Evolutionary conservation across 2,329 filamentous ascomycete genomes (phyloP), one percentile per base, ranked within the genome.

Genomic region (Macrophomina phaseolina): DNA sequence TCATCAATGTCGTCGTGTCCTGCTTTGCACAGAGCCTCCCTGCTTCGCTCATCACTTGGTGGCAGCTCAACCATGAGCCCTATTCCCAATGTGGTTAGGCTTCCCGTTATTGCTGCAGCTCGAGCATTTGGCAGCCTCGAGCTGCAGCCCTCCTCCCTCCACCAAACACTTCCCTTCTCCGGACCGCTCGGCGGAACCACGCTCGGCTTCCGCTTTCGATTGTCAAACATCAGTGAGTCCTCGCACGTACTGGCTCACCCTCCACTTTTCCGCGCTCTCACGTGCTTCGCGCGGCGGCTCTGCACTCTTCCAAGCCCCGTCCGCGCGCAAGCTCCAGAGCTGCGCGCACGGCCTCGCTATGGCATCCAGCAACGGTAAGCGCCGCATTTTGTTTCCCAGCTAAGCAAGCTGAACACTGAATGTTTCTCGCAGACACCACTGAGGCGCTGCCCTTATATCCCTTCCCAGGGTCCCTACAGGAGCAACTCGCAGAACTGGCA

Each of bases 41-140:
- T 5, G 5, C 42, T 2, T 14, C 5, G 42, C 8, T 5, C 48
- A 14, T 30, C 18, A 5, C 48, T 18, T 18, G 18, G 38, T 48
- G 40, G 56, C 23, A 40, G 56, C 23, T 60, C 56, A 34, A 40
- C 56, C 40, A 18, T 48, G 23, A 12, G 30, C 56, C 18, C 18
- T 23, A 12, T 40, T 46, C 56, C 56, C 16, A 46, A 61, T 34
- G 40, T 16, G 56, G 56, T 30, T 61, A 61, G 56, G 40, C 56
- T 61, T 45, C 40, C 56, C 56, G 56, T 23, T 38, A 38, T 23
- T 23, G 23, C 23, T 28, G 53, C 53, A 56, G 38, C 38, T 23
- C 18, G 38, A 58, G 40, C 56, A 61, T 60, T n/a, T 61, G 56
- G 56, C 56, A 32, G 56, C 56, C 40, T 48, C 56, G 14, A 61